Conservation (phyloP, 257 asterid species). For the Parsonsia alboflavescens region DNA sequence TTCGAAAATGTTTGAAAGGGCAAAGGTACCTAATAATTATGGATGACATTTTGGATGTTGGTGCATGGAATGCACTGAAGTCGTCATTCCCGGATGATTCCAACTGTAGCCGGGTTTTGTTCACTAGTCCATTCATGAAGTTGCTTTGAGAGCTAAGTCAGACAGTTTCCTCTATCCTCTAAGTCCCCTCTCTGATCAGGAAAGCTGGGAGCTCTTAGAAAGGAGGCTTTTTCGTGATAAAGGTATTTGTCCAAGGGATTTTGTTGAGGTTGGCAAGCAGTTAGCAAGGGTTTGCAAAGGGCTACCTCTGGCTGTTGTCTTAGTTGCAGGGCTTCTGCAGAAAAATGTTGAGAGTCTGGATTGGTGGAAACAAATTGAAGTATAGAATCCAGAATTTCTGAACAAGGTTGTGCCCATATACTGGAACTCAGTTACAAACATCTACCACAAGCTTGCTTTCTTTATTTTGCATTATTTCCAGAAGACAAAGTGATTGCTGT, state of each 20-base stretch:
- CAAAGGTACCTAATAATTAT: constrained; percentile 15
- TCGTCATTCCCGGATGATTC: constrained; percentile 5
- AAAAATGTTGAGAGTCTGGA: not conserved
- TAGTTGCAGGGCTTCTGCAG: constrained; percentile 1
- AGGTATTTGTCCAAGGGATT: not conserved
- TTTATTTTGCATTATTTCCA: constrained; percentile 10
- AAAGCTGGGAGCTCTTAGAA: constrained; percentile 15
- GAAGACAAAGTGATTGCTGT: not conserved
- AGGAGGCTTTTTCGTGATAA: not conserved
- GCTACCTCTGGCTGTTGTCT: constrained; percentile 1
- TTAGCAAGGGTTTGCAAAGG: constrained; percentile 8
- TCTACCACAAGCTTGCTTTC: constrained; percentile 7
- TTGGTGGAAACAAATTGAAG: constrained; percentile 5
- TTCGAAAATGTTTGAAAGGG: constrained; percentile 4
- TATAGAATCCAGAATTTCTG: not conserved
- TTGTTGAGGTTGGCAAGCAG: not conserved
- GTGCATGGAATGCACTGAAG: constrained; percentile 16
- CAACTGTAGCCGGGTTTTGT: constrained; percentile 1
- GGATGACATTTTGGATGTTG: constrained; percentile 17
- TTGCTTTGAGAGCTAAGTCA: not conserved
- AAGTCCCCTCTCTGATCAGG: not conserved
- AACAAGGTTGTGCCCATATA: not conserved
- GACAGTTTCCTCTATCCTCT: not conserved
- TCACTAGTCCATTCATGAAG: constrained; percentile 7
- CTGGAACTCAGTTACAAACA: not conserved